Evolutionary conservation across 2,329 filamentous ascomycete genomes (phyloP), one percentile per base, ranked within the genome.

Genomic region (Chrysoporthe cubensis): DNA sequence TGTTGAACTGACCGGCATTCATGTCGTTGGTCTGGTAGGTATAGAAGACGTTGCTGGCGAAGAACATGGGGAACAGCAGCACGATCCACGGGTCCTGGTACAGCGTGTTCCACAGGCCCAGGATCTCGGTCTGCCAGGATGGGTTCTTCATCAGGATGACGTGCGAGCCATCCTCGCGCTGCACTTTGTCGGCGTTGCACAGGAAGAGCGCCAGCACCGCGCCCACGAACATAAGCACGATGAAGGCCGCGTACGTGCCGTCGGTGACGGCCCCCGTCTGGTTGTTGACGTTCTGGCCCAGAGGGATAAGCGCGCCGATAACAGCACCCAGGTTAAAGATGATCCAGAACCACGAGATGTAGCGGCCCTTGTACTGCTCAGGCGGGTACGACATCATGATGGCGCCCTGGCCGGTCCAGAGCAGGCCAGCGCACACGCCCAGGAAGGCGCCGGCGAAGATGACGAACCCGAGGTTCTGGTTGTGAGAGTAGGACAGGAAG

Each of bases 301-400:
- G 85, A n/a, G 90, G 90, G 70, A 93, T 91, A 74, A 90, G 79
- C 75, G 90, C 89, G 70, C 94, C 94, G 78, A 97, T 93, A 70
- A 97, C 94, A 74, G 90, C 94, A 73, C 94, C 94, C 68, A 94
- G 79, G 80, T 97, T 97, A 85, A 97, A 97, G 75, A 97, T 96
- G 78, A 94, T 89, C 94, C 94, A 97, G 81, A 97, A 97, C 82
- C 89, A 90, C 69, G 91, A 91, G 77, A 97, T 97, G 78, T 94
- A 97, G 69, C 90, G 89, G 57, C 94, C 94, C 84, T 97, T 97
- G 71, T 88, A 87, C 44, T 87, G 79, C 80, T 97, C 94, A 26
- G 87, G 83, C 1, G 94, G 94, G 78, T 97, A 97, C 52, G 91
- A 89, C 88, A 97, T 95, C 90, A 95, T 94, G 75, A 95, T 92